These are phyloP conservation scores for Pholiota adiposa DNA, from an alignment of 1,284 basidiomycete species.

Conservation along the genomic window DNA sequence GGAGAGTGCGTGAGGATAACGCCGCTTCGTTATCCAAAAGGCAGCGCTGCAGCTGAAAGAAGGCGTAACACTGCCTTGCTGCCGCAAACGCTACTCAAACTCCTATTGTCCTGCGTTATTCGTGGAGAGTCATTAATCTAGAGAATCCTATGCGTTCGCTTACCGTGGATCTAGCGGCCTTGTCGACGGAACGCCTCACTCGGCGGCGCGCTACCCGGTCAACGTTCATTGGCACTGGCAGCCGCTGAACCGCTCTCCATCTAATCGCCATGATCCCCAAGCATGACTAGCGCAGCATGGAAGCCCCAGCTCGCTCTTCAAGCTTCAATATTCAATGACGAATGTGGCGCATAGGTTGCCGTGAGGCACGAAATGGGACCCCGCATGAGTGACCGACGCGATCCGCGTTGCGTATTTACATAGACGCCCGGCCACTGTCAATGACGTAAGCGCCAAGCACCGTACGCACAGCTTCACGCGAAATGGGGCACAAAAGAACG, in stretches of 20 bases:
- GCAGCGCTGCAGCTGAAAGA: not conserved
- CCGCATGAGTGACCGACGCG: conserved; percentile 2
- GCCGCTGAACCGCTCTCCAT: not conserved
- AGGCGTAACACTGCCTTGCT: not conserved
- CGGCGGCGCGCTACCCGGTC: not conserved
- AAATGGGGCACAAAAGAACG: not conserved
- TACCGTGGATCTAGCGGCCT: not conserved
- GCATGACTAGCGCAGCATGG: too few relatives aligned
- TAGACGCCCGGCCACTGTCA: not conserved
- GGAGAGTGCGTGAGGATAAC: not conserved
- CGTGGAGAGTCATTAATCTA: too few relatives aligned
- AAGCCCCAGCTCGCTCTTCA: not conserved
- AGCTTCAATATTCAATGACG: not conserved
- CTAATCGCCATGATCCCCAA: too few relatives aligned
- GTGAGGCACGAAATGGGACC: not conserved
- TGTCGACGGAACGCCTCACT: not conserved
- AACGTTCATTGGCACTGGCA: not conserved
- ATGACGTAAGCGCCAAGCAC: not conserved
- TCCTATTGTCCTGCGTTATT: too few relatives aligned
- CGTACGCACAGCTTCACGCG: not conserved
- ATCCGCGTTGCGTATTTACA: not conserved
- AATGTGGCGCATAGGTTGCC: not conserved
- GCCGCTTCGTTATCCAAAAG: not conserved
- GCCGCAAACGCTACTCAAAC: too few relatives aligned
- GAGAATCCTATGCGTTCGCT: too few relatives aligned